Evolutionary conservation across 306 rosid species (phyloP), one percentile per base, ranked within the genome.

Genomic region (Rosa chinensis): DNA sequence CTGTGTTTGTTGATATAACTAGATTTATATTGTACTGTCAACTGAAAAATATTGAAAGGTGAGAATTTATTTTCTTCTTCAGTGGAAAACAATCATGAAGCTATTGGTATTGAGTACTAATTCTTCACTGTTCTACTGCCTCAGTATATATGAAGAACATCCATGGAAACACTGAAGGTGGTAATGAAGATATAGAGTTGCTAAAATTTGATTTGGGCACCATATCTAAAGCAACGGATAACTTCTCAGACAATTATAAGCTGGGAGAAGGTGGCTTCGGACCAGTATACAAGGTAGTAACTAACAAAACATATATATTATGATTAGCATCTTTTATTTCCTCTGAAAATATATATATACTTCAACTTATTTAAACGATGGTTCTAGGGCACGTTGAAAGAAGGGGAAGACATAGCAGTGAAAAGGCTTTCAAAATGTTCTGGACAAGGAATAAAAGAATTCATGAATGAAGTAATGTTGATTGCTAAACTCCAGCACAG

Each of bases 401-500:
- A 85, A 80, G 92, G 85, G 6, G 70, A 80, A 44, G 86, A 85
- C 23, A 82, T 90, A 61, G 92, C 94, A 4, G 89, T 87, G n/a
- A 90, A 90, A 71, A 50, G 94, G 48, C 90, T 88, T 61, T 80
- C 88, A 58, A 75, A 20, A 13, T 45, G 84, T 14, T 82, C 90
- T 2, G 85, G 87, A 59, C 95, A 90, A 82, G 91, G 91, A 28
- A 50, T 79, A 1, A 62, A 82, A 2, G 92, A 90, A 49, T 90
- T 89, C 86, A 80, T 82, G 80, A 88, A 89, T 49, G 91, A 90
- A 89, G 90, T 88, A 1, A 39, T 23, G 75, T 73, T 85, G 40
- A 87, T 90, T 14, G 85, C 88, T 4, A 87, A 90, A 42, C 95
- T 90, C 77, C 92, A 90, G 47, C 94, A 90, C 44, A 74, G 90